These are phyloP conservation scores for Priceomyces fermenticarens DNA, from an alignment of 805 yeast species.

Conservation along the genomic window DNA sequence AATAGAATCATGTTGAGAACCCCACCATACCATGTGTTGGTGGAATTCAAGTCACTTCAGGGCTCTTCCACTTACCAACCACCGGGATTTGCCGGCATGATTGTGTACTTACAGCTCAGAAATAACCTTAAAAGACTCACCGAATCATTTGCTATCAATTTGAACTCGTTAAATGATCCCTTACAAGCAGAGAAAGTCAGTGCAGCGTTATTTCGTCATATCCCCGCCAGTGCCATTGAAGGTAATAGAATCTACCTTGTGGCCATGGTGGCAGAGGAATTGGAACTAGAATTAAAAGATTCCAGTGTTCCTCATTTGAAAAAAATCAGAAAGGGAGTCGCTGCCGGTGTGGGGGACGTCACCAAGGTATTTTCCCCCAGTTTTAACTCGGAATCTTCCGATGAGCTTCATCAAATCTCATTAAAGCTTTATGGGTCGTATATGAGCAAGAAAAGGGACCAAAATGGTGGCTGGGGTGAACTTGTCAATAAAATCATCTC, in stretches of 20 bases:
- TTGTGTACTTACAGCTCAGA: conserved; percentile 70
- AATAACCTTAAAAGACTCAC: conserved; percentile 63
- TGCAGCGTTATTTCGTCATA: conserved; percentile 75
- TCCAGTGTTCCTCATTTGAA: conserved; percentile 28
- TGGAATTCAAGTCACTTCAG: conserved; percentile 69
- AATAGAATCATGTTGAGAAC: conserved; percentile 47
- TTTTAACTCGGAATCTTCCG: conserved; percentile 56
- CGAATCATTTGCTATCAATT: conserved; percentile 73
- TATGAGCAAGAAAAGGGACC: conserved; percentile 36
- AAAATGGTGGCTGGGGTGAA: conserved; percentile 82
- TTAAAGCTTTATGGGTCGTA: conserved; percentile 72
- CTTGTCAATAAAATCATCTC: conserved; percentile 71
- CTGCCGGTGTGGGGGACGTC: conserved; percentile 85
- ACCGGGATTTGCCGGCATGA: conserved; percentile 66
- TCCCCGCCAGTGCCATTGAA: conserved; percentile 65
- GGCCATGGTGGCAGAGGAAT: conserved; percentile 70
- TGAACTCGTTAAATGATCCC: conserved; percentile 55
- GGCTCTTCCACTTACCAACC: conserved; percentile 60
- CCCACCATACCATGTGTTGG: conserved; percentile 65
- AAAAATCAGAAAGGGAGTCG: conserved; percentile 70
- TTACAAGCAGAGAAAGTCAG: conserved; percentile 62
- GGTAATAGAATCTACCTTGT: conserved; percentile 70
- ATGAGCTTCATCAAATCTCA: conserved; percentile 67
- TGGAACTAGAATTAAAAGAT: conserved; percentile 41
- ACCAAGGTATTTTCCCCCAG: conserved; percentile 70